Base-by-base conservation (phyloP, 2,329 filamentous ascomycete genomes). In the Fusarium torreyae region DNA sequence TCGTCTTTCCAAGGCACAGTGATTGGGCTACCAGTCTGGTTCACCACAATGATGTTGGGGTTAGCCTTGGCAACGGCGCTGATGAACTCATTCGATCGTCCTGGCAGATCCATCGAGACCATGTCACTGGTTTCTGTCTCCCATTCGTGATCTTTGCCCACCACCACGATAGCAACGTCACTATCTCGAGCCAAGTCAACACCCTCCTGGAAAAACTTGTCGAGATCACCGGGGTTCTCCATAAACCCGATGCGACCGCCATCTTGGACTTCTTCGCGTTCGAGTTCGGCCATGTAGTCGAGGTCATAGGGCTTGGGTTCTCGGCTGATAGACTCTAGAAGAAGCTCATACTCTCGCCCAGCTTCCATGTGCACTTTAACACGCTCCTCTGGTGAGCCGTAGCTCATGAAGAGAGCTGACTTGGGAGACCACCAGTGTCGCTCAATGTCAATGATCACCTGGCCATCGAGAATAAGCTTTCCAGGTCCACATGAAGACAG, bases 381-480 rank as follows among this genome's bases (percentile, higher is more conserved):
- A 6, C 53, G 57, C 10, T 62, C 26, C 10, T 69, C 66, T 0
- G 66, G 60, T 1, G 66, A 69, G 22, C 66, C 66, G 20, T 68
- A 69, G 5, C 64, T 68, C 64, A 69, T 68, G 13, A 69, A 69
- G 4, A 69, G 40, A 2, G 66, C 52, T 1, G 64, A 68, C 18
- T 68, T 69, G 2, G 66, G 66, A 6, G 63, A 69, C 63, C 66
- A 69, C 63, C 59, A 69, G n/a, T 56, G 66, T 6, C 64, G 40
- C 2, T 65, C 60, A 38, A 69, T 68, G 13, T 65, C 24, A 14
- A 68, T 58, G 10, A 69, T 24, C 7, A 58, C 26, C 9, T 69
- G 51, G 7, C 66, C 56, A 31, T 69, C 44, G 7, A 69, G 24
- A 1, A 61, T 57, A 4, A 69, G 52, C 15, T 61, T 68, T 4